Evolutionary conservation across 208 protist genomes (phyloP), one percentile per base, ranked within the genome.

Genomic region (Leishmania turanica): DNA sequence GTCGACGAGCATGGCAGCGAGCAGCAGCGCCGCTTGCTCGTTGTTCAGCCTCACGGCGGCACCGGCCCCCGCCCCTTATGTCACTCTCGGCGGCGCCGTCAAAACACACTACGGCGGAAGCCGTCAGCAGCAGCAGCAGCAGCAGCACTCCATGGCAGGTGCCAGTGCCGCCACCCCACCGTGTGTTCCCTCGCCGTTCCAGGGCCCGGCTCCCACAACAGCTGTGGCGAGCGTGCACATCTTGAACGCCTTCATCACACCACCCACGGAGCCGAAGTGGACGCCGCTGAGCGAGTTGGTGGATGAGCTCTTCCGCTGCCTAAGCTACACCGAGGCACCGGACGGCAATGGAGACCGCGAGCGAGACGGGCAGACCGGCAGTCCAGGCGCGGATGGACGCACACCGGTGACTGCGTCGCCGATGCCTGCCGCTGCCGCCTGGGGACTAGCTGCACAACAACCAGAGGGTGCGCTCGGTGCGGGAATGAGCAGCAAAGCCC

Each of bases 241-340:
- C 73, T 70, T 93, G 27, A 96, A 96, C 83, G 87, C 84, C 51
- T 96, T 96, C 62, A 90, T 96, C 56, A 95, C 93, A 15, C 90
- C 91, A 27, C 77, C 85, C 42, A 82, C 85, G 24, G 87, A 79
- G 58, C 88, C 87, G 68, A 77, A 85, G 56, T 96, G 91, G 91
- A 91, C 85, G 49, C 84, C 91, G 42, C 85, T 96, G 73, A 84
- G 89, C 62, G 88, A 85, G n/a, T 85, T 96, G 76, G 86, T 96
- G 27, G 78, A 78, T 62, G 84, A 80, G 47, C 81, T 95, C 42
- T 93, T 91, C 68, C 75, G 65, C 42, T 89, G 85, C 49, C 81
- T 95, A 49, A 72, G 85, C 49, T 68, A 40, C 81, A 75, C 62
- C 51, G 49, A 80, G 24, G 68, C 69, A 37, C 37, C 37, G 56